Conservation (phyloP, 495 filamentous ascomycete species). For the Hypomontagnella monticulosa region DNA sequence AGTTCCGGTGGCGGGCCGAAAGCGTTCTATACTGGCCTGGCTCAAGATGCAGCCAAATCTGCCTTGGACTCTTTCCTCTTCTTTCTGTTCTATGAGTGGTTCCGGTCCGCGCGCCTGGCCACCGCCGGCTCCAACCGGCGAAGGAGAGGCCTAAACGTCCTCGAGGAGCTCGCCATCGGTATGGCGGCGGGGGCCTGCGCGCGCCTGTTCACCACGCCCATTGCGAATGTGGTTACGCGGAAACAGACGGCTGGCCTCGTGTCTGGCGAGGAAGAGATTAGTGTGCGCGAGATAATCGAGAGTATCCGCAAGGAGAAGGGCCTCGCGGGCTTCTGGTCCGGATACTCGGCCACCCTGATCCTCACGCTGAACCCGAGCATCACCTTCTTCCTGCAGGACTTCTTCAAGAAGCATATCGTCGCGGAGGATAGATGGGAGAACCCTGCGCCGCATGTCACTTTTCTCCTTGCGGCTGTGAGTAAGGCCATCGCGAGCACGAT, state of each 20-base stretch:
- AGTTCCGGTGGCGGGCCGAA: slow-evolving; percentile 70
- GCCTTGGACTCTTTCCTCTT: slow-evolving; percentile 83
- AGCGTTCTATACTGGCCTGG: slow-evolving; percentile 80
- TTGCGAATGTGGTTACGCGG: slow-evolving; percentile 84
- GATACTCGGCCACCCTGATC: slow-evolving; percentile 82
- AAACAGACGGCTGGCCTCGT: slow-evolving; percentile 75
- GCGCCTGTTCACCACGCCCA: slow-evolving; percentile 80
- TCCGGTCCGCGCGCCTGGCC: slow-evolving; percentile 67
- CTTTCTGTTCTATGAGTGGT: slow-evolving; percentile 76
- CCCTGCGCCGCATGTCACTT: slow-evolving; percentile 55
- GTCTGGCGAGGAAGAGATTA: slow-evolving; percentile 37
- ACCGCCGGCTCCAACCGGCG: slow-evolving; percentile 38
- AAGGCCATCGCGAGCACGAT: slow-evolving; percentile 81
- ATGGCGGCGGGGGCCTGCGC: slow-evolving; percentile 80
- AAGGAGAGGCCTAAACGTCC: slow-evolving; percentile 59
- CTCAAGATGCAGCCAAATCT: slow-evolving; percentile 76
- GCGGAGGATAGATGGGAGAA: slow-evolving; percentile 60
- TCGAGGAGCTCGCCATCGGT: slow-evolving; percentile 82
- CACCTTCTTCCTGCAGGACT: slow-evolving; percentile 84
- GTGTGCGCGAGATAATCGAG: slow-evolving; percentile 67
- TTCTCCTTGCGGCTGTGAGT: slow-evolving; percentile 81
- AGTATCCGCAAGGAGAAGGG: slow-evolving; percentile 78
- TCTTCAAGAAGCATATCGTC: slow-evolving; percentile 68
- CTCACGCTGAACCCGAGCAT: slow-evolving; percentile 87
- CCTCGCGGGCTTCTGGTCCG: slow-evolving; percentile 84